Percentiles rank a stretch among this genome's conserved stretches.
phyloP scores from a whole-genome alignment of 805 yeast genomes.

The Spathaspora gorwiae region DNA sequence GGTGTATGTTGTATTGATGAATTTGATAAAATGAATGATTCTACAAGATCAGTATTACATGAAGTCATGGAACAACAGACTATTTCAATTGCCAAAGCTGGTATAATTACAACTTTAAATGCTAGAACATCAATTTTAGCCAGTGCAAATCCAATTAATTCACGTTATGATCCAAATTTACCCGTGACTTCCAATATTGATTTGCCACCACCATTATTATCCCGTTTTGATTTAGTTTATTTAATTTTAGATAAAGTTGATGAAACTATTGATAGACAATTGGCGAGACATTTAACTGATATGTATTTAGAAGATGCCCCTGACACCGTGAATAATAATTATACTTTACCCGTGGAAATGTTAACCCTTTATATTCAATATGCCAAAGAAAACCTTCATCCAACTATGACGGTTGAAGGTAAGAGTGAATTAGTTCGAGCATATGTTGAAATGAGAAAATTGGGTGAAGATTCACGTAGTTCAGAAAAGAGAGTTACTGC shows the following conservation, averaged over 20 bases:
- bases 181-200: constrained; percentile 96
- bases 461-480: constrained; percentile 86
- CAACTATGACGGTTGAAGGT: constrained; percentile 76
- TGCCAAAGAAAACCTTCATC: constrained; percentile 81
- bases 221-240: constrained; percentile 93
- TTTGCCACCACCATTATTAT: constrained; percentile 90
- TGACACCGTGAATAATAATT: constrained; percentile 60
- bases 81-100: constrained; percentile 96
- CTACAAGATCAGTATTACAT: constrained; percentile 90
- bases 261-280: constrained; percentile 73
- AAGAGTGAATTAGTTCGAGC: constrained; percentile 79
- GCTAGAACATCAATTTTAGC: constrained; percentile 96
- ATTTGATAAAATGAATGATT: constrained; percentile 94
- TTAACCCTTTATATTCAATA: constrained; percentile 87
- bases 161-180: constrained; percentile 88
- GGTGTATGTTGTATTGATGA: constrained; percentile 99
- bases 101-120: constrained; percentile 92
- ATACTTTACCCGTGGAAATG: constrained; percentile 80
- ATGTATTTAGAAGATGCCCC: constrained; percentile 90
- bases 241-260: constrained; percentile 90
- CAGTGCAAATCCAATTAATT: constrained; percentile 94
- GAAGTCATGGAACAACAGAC: constrained; percentile 99
- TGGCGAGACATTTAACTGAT: constrained; percentile 86
- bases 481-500: constrained; percentile 93
- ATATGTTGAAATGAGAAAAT: constrained; percentile 88